phyloP scores from a whole-genome alignment of 1,284 basidiomycete genomes.

The Abortiporus biennis region DNA sequence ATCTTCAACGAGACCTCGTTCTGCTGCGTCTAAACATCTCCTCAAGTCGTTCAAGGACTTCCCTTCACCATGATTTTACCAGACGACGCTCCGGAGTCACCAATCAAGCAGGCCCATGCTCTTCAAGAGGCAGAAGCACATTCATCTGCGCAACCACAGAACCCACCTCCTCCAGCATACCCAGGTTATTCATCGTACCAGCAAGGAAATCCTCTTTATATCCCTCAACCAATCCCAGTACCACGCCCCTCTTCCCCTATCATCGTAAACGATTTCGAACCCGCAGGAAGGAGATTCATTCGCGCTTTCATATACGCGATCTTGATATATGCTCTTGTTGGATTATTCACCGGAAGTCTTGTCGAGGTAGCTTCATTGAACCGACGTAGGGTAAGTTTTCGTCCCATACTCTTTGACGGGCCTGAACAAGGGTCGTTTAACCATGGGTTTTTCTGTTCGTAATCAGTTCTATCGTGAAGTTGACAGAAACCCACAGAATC shows the following conservation, averaged over 20 bases:
- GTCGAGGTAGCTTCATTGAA: constrained; percentile 9
- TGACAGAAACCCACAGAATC: no score
- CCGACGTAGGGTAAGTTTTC: not conserved
- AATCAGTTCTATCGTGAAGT: not conserved
- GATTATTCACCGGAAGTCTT: constrained; percentile 13
- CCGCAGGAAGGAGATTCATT: constrained; percentile 19
- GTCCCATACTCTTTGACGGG: not conserved
- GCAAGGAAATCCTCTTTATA: not conserved
- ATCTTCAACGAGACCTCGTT: not conserved
- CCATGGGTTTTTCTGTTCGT: not conserved
- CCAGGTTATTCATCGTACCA: constrained; percentile 12
- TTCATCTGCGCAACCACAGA: constrained; percentile 7
- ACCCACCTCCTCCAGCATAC: constrained; percentile 17
- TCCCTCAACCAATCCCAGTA: constrained; percentile 3
- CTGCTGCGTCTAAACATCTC: not conserved
- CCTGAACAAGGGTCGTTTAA: not conserved
- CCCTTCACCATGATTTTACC: constrained; percentile 21
- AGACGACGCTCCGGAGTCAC: constrained; percentile 20
- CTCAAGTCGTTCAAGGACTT: not conserved
- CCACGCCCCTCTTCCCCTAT: constrained; percentile 1
- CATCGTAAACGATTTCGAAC: constrained; percentile 10
- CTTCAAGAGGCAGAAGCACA: constrained; percentile 8
- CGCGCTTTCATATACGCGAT: constrained; percentile 21
- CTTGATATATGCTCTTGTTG: constrained; percentile 19
- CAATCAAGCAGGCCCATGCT: constrained; percentile 14